A percentile compares a stretch with the other conserved stretches of the same genome.
These are phyloP conservation scores for Fraxinus dipetala DNA, from an alignment of 305 asterid genomes.

Conservation along the genomic window DNA sequence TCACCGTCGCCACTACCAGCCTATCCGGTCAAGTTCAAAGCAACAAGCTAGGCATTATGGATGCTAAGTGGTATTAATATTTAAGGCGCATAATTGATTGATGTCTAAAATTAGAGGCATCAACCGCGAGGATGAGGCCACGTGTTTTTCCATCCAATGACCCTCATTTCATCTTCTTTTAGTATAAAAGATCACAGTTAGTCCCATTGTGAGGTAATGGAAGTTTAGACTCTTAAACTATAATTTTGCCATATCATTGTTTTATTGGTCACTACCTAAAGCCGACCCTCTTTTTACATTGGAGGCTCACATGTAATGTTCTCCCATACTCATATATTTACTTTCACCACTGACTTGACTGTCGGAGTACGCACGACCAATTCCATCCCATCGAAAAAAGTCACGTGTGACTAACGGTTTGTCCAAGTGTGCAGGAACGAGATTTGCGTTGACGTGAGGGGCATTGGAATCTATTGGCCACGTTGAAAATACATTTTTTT, in stretches of 20 bases:
- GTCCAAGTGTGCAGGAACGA: not conserved
- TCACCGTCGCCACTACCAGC: not conserved
- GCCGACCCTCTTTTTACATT: not conserved
- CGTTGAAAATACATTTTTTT: not conserved
- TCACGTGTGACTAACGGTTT: not conserved
- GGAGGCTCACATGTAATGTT: not conserved
- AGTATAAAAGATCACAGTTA: not conserved
- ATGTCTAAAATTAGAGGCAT: not conserved
- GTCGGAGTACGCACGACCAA: not conserved
- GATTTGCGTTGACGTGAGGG: not conserved
- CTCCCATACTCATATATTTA: not conserved
- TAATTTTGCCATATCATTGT: not conserved
- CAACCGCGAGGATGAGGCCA: not conserved
- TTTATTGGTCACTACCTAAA: not conserved
- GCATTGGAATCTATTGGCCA: not conserved
- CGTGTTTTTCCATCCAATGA: not conserved
- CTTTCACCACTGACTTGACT: not conserved
- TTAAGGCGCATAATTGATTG: not conserved
- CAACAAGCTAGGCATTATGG: not conserved
- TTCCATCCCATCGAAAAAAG: not conserved
- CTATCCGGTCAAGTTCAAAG: not conserved
- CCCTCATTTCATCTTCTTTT: not conserved
- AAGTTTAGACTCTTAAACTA: not conserved
- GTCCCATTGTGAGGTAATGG: not conserved
- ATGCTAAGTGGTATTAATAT: not conserved